Evolutionary conservation across 73 alveolate genomes (phyloP).

Genomic region (Tetrahymena malaccensis): DNA sequence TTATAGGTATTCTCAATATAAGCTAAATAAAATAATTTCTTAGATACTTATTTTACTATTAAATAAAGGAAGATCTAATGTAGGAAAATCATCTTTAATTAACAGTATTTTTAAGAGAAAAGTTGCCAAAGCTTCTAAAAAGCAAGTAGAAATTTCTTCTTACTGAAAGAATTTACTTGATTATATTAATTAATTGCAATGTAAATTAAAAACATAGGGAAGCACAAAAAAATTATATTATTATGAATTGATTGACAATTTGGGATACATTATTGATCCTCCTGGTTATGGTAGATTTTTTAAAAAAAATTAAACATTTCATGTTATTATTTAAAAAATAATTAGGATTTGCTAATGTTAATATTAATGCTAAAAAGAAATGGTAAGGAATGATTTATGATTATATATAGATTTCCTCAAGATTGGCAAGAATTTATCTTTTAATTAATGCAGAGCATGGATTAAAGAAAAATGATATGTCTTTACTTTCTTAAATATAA

Average conservation of each 20-base stretch:
- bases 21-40: not conserved
- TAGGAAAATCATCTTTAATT: not conserved
- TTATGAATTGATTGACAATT: not conserved
- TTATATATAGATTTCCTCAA: not conserved
- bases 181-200: not conserved
- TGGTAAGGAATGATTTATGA: not conserved
- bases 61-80: not conserved
- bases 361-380: not conserved
- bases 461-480: not conserved
- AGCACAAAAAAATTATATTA: not conserved
- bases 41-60: not conserved
- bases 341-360: not conserved
- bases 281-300: not conserved
- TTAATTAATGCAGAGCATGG: not conserved
- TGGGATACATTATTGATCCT: not conserved
- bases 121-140: not conserved
- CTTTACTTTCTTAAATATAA: not conserved
- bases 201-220: not conserved
- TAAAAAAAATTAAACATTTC: too few relatives aligned
- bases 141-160: not conserved
- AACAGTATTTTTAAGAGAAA: not conserved
- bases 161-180: not conserved
- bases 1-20: not conserved
- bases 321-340: too few relatives aligned
- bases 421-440: not conserved